A percentile compares a stretch with the other conserved stretches of the same genome.
Conservation (phyloP, 371 early-diverging fungal genomes). For the Mortierella sp. region DNA sequence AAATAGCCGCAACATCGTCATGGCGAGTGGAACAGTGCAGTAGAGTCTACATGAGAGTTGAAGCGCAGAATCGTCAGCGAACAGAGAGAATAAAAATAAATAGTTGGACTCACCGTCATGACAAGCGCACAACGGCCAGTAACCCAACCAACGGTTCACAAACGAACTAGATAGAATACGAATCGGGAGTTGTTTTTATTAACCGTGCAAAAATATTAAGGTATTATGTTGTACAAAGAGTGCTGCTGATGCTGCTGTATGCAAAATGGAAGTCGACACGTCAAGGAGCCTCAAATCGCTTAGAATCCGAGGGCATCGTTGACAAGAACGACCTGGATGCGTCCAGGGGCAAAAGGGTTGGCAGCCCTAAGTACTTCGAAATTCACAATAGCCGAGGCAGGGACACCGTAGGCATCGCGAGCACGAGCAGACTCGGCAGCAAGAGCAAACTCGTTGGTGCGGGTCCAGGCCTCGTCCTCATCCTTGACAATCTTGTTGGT, state of each 20-base stretch:
- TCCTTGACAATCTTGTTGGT: slow-evolving; percentile 62
- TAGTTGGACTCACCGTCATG: neutral
- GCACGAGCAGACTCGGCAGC: slow-evolving; percentile 59
- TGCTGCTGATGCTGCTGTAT: neutral
- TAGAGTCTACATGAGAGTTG: too few relatives aligned
- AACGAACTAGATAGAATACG: neutral
- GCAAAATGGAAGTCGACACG: neutral
- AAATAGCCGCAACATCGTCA: too few relatives aligned
- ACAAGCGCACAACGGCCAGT: neutral
- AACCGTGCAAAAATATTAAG: neutral
- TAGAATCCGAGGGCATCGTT: slow-evolving; percentile 60
- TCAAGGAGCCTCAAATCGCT: neutral
- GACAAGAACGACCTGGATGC: slow-evolving; percentile 56
- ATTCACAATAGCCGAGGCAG: slow-evolving; percentile 50
- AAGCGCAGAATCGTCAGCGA: too few relatives aligned
- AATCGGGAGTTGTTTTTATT: neutral
- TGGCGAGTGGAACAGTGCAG: too few relatives aligned
- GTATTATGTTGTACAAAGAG: slow-evolving; percentile 20
- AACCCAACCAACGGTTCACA: neutral
- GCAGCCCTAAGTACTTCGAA: slow-evolving; percentile 51
- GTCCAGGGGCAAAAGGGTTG: slow-evolving; percentile 52
- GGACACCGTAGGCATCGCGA: slow-evolving; percentile 59
- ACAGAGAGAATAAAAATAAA: too few relatives aligned
- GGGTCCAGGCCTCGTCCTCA: slow-evolving; percentile 53
- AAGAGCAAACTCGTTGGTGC: slow-evolving; percentile 56